Conservation (phyloP, 2,329 filamentous ascomycete genomes). For the Myriangium duriaei region DNA sequence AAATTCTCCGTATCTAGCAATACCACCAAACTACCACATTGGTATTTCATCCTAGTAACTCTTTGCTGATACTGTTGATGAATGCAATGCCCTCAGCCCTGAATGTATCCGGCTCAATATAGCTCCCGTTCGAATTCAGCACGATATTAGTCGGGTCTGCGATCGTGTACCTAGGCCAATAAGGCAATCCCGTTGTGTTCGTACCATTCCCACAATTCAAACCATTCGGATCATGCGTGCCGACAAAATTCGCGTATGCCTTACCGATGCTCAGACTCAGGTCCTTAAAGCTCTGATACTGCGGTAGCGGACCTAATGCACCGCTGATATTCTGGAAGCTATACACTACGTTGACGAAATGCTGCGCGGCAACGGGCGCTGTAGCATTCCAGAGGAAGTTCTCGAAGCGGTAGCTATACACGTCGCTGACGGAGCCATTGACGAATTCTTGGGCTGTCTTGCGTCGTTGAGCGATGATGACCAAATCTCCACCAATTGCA, state of each 20-base stretch:
- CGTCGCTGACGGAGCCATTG: conserved; percentile 21
- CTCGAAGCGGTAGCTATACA: conserved; percentile 41
- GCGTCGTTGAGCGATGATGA: conserved; percentile 37
- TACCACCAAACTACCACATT: too few relatives aligned
- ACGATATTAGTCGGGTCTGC: conserved; percentile 33
- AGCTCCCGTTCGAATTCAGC: conserved; percentile 31
- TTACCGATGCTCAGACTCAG: conserved; percentile 25
- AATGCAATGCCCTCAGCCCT: conserved; percentile 35
- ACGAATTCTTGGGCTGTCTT: conserved; percentile 33
- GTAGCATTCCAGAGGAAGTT: conserved; percentile 32
- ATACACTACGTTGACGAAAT: conserved; percentile 40
- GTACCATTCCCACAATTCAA: conserved; percentile 11
- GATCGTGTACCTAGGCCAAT: conserved; percentile 32
- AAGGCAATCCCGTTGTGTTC: conserved; percentile 20
- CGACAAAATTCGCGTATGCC: conserved; percentile 34
- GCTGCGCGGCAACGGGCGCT: conserved; percentile 31
- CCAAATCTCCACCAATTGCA: conserved; percentile 36
- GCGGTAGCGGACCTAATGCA: conserved; percentile 32
- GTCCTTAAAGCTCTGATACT: conserved; percentile 27
- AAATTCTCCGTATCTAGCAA: too few relatives aligned
- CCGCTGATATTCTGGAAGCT: conserved; percentile 41
- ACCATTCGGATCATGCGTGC: conserved; percentile 32
- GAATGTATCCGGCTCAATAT: conserved; percentile 37
- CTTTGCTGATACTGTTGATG: conserved; percentile 27
- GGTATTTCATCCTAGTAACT: conserved; percentile 11